Conservation (phyloP, 306 rosid species). For the Astragalus membranaceus region DNA sequence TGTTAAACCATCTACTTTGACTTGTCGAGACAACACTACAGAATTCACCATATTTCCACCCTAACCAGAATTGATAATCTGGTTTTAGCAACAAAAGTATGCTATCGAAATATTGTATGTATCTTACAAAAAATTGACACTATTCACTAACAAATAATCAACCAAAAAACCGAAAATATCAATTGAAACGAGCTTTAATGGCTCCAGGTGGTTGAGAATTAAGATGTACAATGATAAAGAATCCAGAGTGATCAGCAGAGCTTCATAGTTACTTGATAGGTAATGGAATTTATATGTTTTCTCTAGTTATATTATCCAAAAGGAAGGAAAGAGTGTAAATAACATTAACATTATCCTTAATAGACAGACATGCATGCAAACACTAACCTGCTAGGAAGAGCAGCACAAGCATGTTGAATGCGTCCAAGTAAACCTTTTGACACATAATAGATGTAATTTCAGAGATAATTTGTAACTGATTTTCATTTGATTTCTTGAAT, state of each 20-base stretch:
- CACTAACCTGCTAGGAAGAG: conserved; percentile 99
- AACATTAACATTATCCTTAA: too few relatives aligned
- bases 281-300: too few relatives aligned
- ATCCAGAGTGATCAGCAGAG: too few relatives aligned
- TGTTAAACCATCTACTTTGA: neutral
- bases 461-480: too few relatives aligned
- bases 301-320: too few relatives aligned
- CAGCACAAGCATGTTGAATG: conserved; percentile 56
- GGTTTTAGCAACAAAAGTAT: neutral
- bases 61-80: neutral
- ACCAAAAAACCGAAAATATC: neutral
- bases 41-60: neutral
- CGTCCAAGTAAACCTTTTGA: conserved; percentile 73
- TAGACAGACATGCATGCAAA: too few relatives aligned
- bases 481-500: too few relatives aligned
- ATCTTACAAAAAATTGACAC: neutral
- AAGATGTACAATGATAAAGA: too few relatives aligned
- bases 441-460: too few relatives aligned
- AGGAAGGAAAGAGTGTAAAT: too few relatives aligned
- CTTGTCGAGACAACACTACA: neutral
- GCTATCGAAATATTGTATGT: neutral
- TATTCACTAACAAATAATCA: neutral
- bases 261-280: too few relatives aligned
- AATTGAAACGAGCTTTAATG: neutral
- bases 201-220: neutral